A percentile compares a stretch with the other conserved stretches of the same genome.
Evolutionary conservation across 345 rosid species (phyloP).

Genomic region (Ricinus communis): DNA sequence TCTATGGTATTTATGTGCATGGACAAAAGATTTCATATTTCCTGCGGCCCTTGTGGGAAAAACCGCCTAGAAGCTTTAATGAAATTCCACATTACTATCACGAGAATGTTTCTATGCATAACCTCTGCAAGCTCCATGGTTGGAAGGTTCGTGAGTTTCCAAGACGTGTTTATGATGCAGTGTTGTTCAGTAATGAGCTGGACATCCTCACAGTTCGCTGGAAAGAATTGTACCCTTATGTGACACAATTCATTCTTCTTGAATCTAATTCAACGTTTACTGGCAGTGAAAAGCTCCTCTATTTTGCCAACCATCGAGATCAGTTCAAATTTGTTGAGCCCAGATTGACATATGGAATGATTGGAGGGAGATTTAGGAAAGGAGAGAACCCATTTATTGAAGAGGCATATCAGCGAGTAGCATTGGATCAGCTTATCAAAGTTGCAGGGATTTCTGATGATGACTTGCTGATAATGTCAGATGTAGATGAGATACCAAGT

Average conservation of each 20-base stretch:
- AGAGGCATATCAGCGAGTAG: conserved; percentile 80
- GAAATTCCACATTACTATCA: conserved; percentile 80
- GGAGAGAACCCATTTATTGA: conserved; percentile 80
- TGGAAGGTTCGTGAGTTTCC: conserved; percentile 87
- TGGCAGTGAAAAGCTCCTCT: conserved; percentile 58
- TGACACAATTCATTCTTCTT: conserved; percentile 75
- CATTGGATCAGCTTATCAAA: conserved; percentile 69
- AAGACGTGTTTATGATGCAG: conserved; percentile 81
- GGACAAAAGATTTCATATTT: conserved; percentile 83
- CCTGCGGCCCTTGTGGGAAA: conserved; percentile 82
- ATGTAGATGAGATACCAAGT: conserved; percentile 90
- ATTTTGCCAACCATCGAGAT: conserved; percentile 54
- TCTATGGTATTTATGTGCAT: conserved; percentile 61
- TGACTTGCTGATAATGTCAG: conserved; percentile 84
- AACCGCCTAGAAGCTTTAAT: conserved; percentile 76
- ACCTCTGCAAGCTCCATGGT: conserved; percentile 79
- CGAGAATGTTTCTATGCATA: conserved; percentile 77
- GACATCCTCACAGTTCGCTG: conserved; percentile 72
- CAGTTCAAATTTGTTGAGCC: conserved; percentile 71
- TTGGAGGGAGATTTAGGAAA: conserved; percentile 73
- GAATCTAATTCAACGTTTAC: conserved; percentile 86
- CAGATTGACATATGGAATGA: conserved; percentile 68
- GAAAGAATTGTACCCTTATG: conserved; percentile 76
- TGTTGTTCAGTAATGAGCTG: conserved; percentile 73
- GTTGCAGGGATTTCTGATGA: conserved; percentile 75